Evolutionary conservation across 2,329 filamentous ascomycete genomes (phyloP), one percentile per base, ranked within the genome.

Genomic region (Zelopaecilomyces penicillatus): DNA sequence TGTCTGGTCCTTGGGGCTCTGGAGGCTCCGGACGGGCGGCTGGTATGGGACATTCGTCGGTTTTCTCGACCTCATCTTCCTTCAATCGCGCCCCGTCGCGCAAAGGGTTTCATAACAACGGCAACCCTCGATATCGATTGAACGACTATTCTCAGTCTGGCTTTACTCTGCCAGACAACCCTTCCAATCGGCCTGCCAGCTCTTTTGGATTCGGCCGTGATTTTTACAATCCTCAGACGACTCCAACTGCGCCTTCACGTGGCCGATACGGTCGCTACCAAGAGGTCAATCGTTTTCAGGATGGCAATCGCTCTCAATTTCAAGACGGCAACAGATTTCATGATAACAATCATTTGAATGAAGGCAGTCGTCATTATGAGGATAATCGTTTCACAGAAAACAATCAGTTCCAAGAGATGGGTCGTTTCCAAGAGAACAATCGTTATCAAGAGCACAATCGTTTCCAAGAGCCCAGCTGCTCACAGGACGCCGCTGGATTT

Each of bases 81-180:
- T 56, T 54, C 34, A 46, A 49, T 4, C 50, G 57, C 27, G 51
- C 49, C 33, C 48, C 54, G 29, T 54, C 57, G 32, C 46, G 46
- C 4, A 43, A 40, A 30, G 43, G 46, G n/a, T 48, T 40, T 30
- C 46, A 48, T n/a, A 43, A 37, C 8, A 45, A 36, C 9, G 55
- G 51, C 37, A 50, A 50, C 4, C 45, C 50, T 28, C 51, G 49
- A 8, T 67, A 65, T 48, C 57, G 61, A 6, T 56, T 60, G 31
- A 59, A 54, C 31, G 63, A 65, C 43, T 62, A 63, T 28, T 61
- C 58, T 28, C 61, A 59, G 10, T 55, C 58, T 30, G 50, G 54
- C 28, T 53, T 54, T 12, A 43, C 47, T 1, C 29, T 53, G 30
- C 44, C 51, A 6, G 58, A 58, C 32, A 54, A 54, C 47, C 47